A percentile compares a stretch with the other conserved stretches of the same genome.
Conservation (phyloP, 352 stramenopile species). For the Aphanomyces stellatus region DNA sequence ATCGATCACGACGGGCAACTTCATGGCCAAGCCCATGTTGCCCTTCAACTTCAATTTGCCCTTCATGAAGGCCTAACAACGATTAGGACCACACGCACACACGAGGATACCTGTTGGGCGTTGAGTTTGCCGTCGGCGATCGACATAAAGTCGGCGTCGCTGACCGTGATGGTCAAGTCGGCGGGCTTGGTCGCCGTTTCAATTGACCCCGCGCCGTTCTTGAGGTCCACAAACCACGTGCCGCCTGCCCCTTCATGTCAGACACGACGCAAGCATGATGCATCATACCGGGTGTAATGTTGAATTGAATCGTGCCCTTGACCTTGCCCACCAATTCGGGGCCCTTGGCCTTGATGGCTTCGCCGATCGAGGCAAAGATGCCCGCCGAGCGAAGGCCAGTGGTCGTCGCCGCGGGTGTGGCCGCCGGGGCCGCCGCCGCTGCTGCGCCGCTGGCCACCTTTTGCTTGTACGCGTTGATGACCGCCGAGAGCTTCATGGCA, state of each 20-base stretch:
- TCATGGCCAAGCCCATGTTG: constrained; percentile 93
- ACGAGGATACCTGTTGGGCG: constrained; percentile 43
- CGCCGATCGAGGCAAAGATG: constrained; percentile 59
- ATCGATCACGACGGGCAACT: constrained; percentile 89
- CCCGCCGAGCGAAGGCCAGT: constrained; percentile 48
- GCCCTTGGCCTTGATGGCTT: constrained; percentile 50
- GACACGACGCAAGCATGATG: constrained; percentile 24
- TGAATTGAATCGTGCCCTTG: constrained; percentile 73
- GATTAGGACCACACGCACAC: constrained; percentile 4
- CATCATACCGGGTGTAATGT: constrained; percentile 58
- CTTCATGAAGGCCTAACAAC: constrained; percentile 88
- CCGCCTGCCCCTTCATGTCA: background rate
- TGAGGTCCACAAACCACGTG: constrained; percentile 67
- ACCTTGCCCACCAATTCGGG: constrained; percentile 59
- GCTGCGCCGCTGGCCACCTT: background rate
- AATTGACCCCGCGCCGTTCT: constrained; percentile 43
- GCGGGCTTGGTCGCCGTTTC: constrained; percentile 58
- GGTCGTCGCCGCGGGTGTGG: constrained; percentile 13
- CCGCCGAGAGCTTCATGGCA: constrained; percentile 90
- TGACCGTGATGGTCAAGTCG: constrained; percentile 68
- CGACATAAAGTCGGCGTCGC: constrained; percentile 68
- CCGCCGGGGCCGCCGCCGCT: background rate
- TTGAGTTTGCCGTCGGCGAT: constrained; percentile 85
- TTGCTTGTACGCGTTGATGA: constrained; percentile 60
- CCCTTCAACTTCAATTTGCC: constrained; percentile 93